A percentile compares a stretch with the other conserved stretches of the same genome.
phyloP scores from a whole-genome alignment of 2,329 filamentous ascomycete genomes.

The Colletotrichum abscissum region DNA sequence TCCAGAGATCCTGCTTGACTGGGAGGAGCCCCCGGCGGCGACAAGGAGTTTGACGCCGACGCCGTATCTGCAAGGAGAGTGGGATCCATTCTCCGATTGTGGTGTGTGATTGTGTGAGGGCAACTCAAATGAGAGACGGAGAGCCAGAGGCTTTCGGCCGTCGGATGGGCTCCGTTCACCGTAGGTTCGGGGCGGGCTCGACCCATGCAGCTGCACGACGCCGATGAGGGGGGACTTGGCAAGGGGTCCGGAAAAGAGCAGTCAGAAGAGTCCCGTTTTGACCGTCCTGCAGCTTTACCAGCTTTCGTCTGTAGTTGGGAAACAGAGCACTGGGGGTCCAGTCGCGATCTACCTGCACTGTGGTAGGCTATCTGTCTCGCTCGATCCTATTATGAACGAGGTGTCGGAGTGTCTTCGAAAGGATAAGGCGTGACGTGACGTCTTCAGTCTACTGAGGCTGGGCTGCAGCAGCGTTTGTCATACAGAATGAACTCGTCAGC shows the following conservation, averaged over 20 bases:
- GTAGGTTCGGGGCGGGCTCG: background rate
- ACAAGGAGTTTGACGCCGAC: slow-evolving; percentile 6
- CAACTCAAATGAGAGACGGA: slow-evolving; percentile 18
- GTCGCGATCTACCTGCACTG: background rate
- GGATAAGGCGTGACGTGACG: background rate
- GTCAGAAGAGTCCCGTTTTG: background rate
- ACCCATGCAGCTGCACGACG: slow-evolving; percentile 19
- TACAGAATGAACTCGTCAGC: background rate
- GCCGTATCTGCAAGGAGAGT: slow-evolving; percentile 22
- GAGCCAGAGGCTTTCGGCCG: slow-evolving; percentile 8
- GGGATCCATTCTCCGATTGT: slow-evolving; percentile 18
- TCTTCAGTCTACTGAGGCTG: background rate
- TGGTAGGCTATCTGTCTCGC: background rate
- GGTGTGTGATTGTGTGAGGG: slow-evolving; percentile 16
- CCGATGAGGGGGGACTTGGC: slow-evolving; percentile 10
- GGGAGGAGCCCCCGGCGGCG: background rate
- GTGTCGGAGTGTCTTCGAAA: background rate
- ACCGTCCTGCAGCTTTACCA: background rate
- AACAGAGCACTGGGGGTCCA: background rate
- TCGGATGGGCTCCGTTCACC: slow-evolving; percentile 5
- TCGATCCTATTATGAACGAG: background rate
- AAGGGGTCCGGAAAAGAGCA: background rate
- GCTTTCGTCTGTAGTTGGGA: background rate
- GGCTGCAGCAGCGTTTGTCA: slow-evolving; percentile 22
- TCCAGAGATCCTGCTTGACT: slow-evolving; percentile 20